Base-by-base conservation (phyloP, 768 basidiomycete genomes). In the Boletus reticulatus region DNA sequence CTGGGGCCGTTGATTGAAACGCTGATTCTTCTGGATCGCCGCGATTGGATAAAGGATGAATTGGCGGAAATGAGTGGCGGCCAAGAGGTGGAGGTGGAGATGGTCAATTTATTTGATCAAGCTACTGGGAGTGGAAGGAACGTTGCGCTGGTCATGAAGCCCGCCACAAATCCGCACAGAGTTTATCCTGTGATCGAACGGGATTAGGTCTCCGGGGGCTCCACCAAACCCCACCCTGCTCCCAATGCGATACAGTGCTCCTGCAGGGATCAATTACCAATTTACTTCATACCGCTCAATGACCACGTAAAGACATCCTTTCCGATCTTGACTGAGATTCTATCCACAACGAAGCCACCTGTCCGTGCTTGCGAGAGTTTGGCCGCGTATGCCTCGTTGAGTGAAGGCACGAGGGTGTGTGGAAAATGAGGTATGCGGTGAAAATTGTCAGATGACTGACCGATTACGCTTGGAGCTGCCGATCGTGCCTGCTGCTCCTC, bases 31-130 rank as follows among this genome's bases (percentile, higher is more conserved):
- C 67, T 80, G 16, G 89, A 91, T 68, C 78, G 89, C 20, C 63
- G 78, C 29, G 60, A 72, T 43, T 91, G 87, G 85, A 58, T 89
- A 53, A 63, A 60, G 50, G 76, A 84, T 39, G 65, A 67, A 38
- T 60, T 77, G 34, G 46, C 61, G 64, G 72, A 64, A 17, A 67
- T 59, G 57, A 54, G 47, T 36, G 10, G 52, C 52, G 60, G 57
- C 36, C 55, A 43, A 59, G 39, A 70, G 48, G 66, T 81, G 58
- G 63, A 55, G 41, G 76, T 81, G 19, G 73, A 78, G 31, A 62
- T 82, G 20, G 74, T 89, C 4, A 89, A 88, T 67, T 64, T 92
- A 41, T 91, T 92, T 56, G 85, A 89, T 62, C 89, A 90, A 67
- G 74, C 75, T 6, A 80, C 79, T 4, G 88, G 87, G 43, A 91